Evolutionary conservation across 345 rosid species (phyloP).

Genomic region (Lumnitzera littorea): DNA sequence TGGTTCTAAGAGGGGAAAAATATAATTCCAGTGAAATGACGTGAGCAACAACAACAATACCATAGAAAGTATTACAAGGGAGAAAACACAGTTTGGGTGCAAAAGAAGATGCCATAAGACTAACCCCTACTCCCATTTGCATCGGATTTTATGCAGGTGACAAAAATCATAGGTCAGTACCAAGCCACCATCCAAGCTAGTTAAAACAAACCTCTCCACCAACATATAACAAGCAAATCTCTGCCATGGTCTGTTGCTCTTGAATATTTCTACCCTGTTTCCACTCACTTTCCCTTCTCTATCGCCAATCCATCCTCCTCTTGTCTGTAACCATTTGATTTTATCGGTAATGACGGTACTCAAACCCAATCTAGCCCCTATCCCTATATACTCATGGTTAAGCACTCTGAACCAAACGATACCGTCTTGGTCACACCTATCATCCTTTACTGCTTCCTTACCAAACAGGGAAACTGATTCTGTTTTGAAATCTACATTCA

Average conservation of each 20-base stretch:
- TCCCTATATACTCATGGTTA: slow-evolving; percentile 12
- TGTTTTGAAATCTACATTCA: slow-evolving; percentile 28
- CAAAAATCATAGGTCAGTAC: slow-evolving; percentile 31
- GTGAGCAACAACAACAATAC: no score
- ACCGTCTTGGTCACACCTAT: slow-evolving; percentile 27
- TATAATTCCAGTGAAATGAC: no score
- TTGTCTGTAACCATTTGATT: slow-evolving; percentile 58
- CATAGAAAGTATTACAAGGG: no score
- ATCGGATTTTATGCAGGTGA: slow-evolving; percentile 26
- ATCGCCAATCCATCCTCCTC: slow-evolving; percentile 52
- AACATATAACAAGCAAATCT: slow-evolving; percentile 28
- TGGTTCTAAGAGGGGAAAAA: no score
- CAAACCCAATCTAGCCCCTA: slow-evolving; percentile 33
- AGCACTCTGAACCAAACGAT: slow-evolving; percentile 42
- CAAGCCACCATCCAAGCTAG: slow-evolving; percentile 41
- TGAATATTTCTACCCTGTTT: slow-evolving; percentile 35
- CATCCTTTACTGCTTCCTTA: slow-evolving; percentile 35
- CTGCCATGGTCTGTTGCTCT: slow-evolving; percentile 23
- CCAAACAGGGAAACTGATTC: slow-evolving; percentile 36
- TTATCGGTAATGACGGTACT: slow-evolving; percentile 55
- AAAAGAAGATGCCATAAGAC: no score
- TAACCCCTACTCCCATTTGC: slow-evolving; percentile 22
- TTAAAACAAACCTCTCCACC: slow-evolving; percentile 48
- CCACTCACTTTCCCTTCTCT: slow-evolving; percentile 44
- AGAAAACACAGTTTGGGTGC: no score